Evolutionary conservation across 257 asterid species (phyloP).

Genomic region (Gentiana dahurica): DNA sequence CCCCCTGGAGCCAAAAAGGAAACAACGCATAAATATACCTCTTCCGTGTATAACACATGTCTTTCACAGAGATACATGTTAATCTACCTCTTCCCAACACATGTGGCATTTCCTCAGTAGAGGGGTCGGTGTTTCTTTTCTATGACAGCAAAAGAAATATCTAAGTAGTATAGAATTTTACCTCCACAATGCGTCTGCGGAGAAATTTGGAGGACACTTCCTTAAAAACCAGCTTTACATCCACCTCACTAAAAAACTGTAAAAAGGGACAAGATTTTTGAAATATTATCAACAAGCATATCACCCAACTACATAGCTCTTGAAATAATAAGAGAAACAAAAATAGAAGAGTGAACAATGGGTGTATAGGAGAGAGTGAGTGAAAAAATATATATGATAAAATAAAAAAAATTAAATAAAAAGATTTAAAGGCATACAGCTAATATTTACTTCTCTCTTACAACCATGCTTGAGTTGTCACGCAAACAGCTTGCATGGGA

Average conservation of each 20-base stretch:
- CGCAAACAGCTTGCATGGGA: neutral
- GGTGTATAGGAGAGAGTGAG: too few species aligned
- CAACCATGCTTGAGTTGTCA: neutral
- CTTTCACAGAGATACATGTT: too few species aligned
- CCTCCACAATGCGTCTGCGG: constrained; percentile 93
- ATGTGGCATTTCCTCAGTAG: too few species aligned
- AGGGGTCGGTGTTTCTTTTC: too few species aligned
- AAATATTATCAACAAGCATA: neutral
- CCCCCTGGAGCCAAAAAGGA: constrained; percentile 39
- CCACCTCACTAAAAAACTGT: constrained; percentile 77
- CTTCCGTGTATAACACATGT: too few species aligned
- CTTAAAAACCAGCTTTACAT: constrained; percentile 90
- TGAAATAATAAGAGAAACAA: neutral
- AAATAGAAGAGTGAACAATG: neutral
- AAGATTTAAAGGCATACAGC: too few species aligned
- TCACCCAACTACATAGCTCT: neutral
- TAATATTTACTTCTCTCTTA: neutral
- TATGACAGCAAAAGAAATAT: too few species aligned
- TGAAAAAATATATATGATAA: too few species aligned
- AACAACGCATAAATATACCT: neutral
- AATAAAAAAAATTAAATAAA: too few species aligned
- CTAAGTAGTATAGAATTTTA: constrained; percentile 13
- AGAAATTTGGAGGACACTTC: constrained; percentile 78
- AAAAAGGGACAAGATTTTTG: constrained; percentile 11
- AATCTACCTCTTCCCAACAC: too few species aligned